phyloP scores from a whole-genome alignment of 306 rosid species.

The Lathyrus oleraceus region DNA sequence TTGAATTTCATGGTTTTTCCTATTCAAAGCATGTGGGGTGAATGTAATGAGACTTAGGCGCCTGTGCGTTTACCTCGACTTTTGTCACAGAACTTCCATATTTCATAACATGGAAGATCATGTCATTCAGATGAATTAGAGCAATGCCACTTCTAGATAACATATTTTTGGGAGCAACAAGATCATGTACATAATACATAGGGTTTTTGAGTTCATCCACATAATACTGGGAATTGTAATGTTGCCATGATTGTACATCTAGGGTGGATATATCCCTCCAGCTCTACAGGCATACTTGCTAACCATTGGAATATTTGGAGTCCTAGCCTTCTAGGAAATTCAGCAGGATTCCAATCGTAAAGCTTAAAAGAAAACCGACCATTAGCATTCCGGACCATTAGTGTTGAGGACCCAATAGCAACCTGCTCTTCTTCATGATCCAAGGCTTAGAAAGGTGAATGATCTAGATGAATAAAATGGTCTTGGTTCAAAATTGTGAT shows the following conservation, averaged over 20 bases:
- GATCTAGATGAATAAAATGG: too few relatives aligned
- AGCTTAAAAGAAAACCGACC: constrained; percentile 92
- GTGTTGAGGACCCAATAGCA: constrained; percentile 45
- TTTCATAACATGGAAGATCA: constrained; percentile 61
- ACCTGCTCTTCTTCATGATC: constrained; percentile 62
- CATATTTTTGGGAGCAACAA: constrained; percentile 72
- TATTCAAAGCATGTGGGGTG: constrained; percentile 88
- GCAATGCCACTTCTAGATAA: constrained; percentile 74
- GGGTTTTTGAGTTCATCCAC: constrained; percentile 89
- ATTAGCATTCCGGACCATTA: constrained; percentile 46
- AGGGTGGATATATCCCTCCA: constrained; percentile 98
- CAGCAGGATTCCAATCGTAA: constrained; percentile 99
- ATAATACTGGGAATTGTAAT: constrained; percentile 85
- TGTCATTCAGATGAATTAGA: constrained; percentile 70
- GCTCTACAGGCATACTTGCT: constrained; percentile 91
- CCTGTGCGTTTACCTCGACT: constrained; percentile 54
- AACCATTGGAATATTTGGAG: constrained; percentile 99
- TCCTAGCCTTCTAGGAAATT: constrained; percentile 96
- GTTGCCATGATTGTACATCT: constrained; percentile 86
- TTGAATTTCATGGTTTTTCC: constrained; percentile 96
- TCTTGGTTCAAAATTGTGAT: too few relatives aligned
- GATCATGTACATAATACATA: constrained; percentile 50
- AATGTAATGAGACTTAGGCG: constrained; percentile 88
- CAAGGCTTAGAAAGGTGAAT: too few relatives aligned
- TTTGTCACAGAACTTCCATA: constrained; percentile 59